Percentiles rank a stretch among this genome's conserved stretches.
These are phyloP conservation scores for Panicum miliaceum DNA, from an alignment of 176 grass and related monocot species.

Conservation along the genomic window DNA sequence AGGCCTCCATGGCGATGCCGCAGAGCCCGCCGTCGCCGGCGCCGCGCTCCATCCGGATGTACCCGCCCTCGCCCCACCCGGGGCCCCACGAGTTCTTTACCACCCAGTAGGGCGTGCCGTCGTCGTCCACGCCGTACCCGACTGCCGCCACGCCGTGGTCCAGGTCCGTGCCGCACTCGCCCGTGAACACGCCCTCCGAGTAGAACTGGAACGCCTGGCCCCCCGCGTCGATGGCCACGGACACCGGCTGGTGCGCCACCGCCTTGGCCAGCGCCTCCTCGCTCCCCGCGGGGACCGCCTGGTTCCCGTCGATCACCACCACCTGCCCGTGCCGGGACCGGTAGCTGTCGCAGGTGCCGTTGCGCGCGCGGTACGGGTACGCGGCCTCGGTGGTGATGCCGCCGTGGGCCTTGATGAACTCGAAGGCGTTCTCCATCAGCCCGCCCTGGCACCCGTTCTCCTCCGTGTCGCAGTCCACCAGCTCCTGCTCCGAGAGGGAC, in stretches of 20 bases:
- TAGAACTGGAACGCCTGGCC: slow-evolving; percentile 75
- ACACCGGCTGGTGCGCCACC: slow-evolving; percentile 73
- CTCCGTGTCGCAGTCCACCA: slow-evolving; percentile 71
- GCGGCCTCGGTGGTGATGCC: slow-evolving; percentile 65
- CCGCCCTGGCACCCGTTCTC: slow-evolving; percentile 70
- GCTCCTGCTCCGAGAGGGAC: slow-evolving; percentile 80
- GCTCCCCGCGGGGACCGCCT: slow-evolving; percentile 57
- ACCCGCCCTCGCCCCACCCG: slow-evolving; percentile 66
- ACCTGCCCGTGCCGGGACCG: slow-evolving; percentile 27
- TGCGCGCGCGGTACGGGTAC: slow-evolving; percentile 66
- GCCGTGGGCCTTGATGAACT: slow-evolving; percentile 65
- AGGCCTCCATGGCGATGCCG: slow-evolving; percentile 87
- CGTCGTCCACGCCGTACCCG: slow-evolving; percentile 60
- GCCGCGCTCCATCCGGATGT: slow-evolving; percentile 74
- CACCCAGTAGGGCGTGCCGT: slow-evolving; percentile 65
- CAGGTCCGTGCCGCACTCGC: slow-evolving; percentile 66
- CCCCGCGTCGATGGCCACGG: slow-evolving; percentile 71
- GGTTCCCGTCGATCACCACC: slow-evolving; percentile 69
- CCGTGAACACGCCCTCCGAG: slow-evolving; percentile 80
- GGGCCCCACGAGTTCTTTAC: slow-evolving; percentile 86
- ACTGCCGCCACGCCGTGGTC: slow-evolving; percentile 84
- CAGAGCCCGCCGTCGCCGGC: slow-evolving; percentile 60
- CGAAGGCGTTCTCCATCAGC: slow-evolving; percentile 82
- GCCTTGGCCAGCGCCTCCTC: slow-evolving; percentile 67
- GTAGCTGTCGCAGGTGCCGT: slow-evolving; percentile 60